phyloP scores from a whole-genome alignment of 2,329 filamentous ascomycete genomes.

The Colletotrichum eleusines region DNA sequence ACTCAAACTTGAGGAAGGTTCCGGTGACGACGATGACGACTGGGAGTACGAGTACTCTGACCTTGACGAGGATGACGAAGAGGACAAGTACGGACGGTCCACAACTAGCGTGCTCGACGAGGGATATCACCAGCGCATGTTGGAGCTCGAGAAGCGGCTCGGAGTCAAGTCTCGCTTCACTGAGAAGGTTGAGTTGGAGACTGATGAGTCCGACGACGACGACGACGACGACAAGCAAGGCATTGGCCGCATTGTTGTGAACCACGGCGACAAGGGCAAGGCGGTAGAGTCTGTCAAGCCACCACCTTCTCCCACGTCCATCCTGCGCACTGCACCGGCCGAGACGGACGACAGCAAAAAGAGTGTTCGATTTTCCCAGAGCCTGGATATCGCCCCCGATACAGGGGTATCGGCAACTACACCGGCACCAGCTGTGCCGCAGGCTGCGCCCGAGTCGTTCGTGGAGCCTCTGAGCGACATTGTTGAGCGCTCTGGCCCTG shows the following conservation, averaged over 20 bases:
- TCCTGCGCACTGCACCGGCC: slow-evolving; percentile 30
- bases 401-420: neutral
- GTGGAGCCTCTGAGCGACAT: slow-evolving; percentile 66
- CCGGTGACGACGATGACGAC: slow-evolving; percentile 64
- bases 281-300: slow-evolving; percentile 10
- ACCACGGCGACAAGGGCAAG: slow-evolving; percentile 41
- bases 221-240: slow-evolving; percentile 57
- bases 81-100: slow-evolving; percentile 82
- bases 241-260: slow-evolving; percentile 69
- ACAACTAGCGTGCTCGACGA: slow-evolving; percentile 76
- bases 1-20: slow-evolving; percentile 81
- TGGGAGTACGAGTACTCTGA: slow-evolving; percentile 63
- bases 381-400: slow-evolving; percentile 75
- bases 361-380: slow-evolving; percentile 83
- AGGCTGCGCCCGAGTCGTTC: slow-evolving; percentile 47
- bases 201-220: slow-evolving; percentile 51
- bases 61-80: slow-evolving; percentile 71
- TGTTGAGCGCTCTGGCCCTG: slow-evolving; percentile 58
- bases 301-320: slow-evolving; percentile 33
- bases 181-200: slow-evolving; percentile 51
- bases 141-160: slow-evolving; percentile 83
- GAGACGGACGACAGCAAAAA: slow-evolving; percentile 63
- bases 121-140: slow-evolving; percentile 85
- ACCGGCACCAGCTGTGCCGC: slow-evolving; percentile 1
- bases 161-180: slow-evolving; percentile 66